Base-by-base conservation (phyloP, 331 rosid genomes). In the Ulmus americana region DNA sequence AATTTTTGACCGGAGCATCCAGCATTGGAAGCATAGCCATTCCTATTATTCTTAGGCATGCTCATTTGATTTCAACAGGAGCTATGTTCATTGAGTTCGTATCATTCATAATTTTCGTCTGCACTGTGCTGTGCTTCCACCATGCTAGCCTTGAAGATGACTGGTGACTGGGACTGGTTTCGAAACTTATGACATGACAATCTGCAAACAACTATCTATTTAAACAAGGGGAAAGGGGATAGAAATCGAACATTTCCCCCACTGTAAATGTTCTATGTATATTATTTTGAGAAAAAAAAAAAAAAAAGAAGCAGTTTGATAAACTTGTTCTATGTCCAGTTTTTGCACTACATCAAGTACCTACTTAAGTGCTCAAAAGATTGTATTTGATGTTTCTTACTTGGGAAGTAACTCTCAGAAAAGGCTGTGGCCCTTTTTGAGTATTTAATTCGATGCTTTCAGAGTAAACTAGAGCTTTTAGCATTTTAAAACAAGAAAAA, bases 51-150 rank as follows among this genome's bases (percentile, higher is more conserved):
- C 95, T 90, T 7, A 81, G 75, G 81, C 99, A 94, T 39, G 97
- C 95, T 38, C 88, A 87, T 39, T 76, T 94, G 95, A 94, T 94
- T 76, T 90, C 85, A 59, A 90, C 97, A 5, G 94, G 97, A 48
- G 99, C 99, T 0, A 84, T 94, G 99, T 76, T 90, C 82, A 94
- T 94, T 6, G 97, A 94, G 81, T 83, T 94, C 59, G 84, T 86
- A 18, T 94, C 99, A 5, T 94, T 94, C 88, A 77, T 94, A 76
- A 87, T 94, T 50, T 94, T 94, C 70, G 74, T 87, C 66, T 89
- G 95, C 69, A 89, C 98, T 4, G 97, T 87, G 54, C 11, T 94
- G 75, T 94, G 97, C 70, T 85, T 94, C 76, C 97, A 94, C 78
- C 97, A 90, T 43, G 97, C 95, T 48, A 85, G 82, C 82, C 91